phyloP scores from a whole-genome alignment of 1,139 yeast species.

The Pichia kudriavzevii region DNA sequence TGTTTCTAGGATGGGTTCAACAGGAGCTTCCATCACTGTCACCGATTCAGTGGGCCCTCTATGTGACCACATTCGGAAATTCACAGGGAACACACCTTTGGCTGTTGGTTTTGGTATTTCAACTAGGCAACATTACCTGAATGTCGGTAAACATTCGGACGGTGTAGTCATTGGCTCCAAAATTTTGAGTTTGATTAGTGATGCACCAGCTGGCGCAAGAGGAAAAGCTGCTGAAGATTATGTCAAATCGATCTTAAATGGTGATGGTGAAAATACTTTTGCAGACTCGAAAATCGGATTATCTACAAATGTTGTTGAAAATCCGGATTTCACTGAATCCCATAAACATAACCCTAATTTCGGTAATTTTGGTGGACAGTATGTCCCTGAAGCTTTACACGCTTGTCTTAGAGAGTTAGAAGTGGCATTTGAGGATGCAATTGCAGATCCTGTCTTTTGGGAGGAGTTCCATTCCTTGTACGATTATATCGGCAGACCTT shows the following conservation, averaged over 20 bases:
- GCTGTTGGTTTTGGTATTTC: slow-evolving; percentile 98
- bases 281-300: background rate
- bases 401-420: slow-evolving; percentile 87
- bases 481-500: slow-evolving; percentile 93
- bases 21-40: slow-evolving; percentile 75
- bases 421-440: slow-evolving; percentile 76
- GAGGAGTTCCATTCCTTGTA: slow-evolving; percentile 78
- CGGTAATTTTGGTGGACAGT: slow-evolving; percentile 98
- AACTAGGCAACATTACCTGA: slow-evolving; percentile 79
- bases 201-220: slow-evolving; percentile 52
- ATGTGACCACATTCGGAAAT: slow-evolving; percentile 66
- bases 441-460: slow-evolving; percentile 89
- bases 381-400: slow-evolving; percentile 93
- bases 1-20: slow-evolving; percentile 95
- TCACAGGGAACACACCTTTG: slow-evolving; percentile 70
- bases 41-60: slow-evolving; percentile 59
- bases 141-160: slow-evolving; percentile 74
- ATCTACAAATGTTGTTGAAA: slow-evolving; percentile 16
- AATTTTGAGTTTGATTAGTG: slow-evolving; percentile 62
- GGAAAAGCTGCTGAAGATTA: slow-evolving; percentile 58
- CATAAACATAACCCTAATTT: slow-evolving; percentile 66
- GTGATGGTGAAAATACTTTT: slow-evolving; percentile 34
- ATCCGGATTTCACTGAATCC: slow-evolving; percentile 44
- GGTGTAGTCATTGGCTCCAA: slow-evolving; percentile 96
- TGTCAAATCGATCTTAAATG: slow-evolving; percentile 63